Evolutionary conservation across 257 asterid genomes (phyloP), one percentile per base, ranked within the genome.

Genomic region (Coffea eugenioides): DNA sequence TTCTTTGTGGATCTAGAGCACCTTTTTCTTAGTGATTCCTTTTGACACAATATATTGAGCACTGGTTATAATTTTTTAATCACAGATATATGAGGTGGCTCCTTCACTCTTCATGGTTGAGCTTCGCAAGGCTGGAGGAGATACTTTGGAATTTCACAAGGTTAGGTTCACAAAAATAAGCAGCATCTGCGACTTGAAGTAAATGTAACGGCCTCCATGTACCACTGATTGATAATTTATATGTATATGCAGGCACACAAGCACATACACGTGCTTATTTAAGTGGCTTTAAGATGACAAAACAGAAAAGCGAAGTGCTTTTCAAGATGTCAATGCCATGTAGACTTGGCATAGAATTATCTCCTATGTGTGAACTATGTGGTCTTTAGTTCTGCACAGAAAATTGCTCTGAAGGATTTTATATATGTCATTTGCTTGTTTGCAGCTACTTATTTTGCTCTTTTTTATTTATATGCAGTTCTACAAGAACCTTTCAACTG

Each of bases 81-180:
- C 82, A 82, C 90, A 94, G 98, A 80, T 94, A 25, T 91, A 88
- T 81, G 98, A 94, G 88, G 97, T 94, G 80, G 96, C 98, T 71
- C 98, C 98, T 67, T 93, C 97, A 0, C 88, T 94, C 57, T 89
- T 88, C 88, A 90, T 94, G 92, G 97, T 94, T 65, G 97, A 94
- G 90, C 89, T 94, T 85, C 96, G 97, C 74, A 94, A 94, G 86
- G 89, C 97, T 31, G 97, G 97, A 65, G 98, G 98, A 76, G 98
- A 94, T 81, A 94, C 98, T 69, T 86, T 94, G 79, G 98, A 94
- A 84, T 94, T 94, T 84, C 97, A 93, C 89, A 92, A 88, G 97
- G 98, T 92, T 57, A 66, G 80, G 52, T 57, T 68, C 57, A 12
- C 6, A 74, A 39, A 27, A 23, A 3, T 7, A 15, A 7, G 8